These are phyloP conservation scores for Sporodiniella umbellata DNA, from an alignment of 371 early-diverging fungal genomes.

Conservation along the genomic window DNA sequence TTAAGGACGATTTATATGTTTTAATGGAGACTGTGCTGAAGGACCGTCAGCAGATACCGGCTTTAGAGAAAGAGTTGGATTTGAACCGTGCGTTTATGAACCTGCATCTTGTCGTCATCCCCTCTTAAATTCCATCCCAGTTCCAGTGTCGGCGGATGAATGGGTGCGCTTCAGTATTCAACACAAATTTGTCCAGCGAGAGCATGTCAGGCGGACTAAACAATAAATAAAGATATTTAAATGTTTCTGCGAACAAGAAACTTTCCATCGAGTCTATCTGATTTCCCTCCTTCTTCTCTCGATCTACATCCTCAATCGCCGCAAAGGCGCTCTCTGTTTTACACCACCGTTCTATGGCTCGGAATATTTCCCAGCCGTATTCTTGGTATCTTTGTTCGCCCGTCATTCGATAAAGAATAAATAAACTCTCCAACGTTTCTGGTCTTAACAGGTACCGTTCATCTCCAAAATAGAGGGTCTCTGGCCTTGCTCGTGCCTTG, in stretches of 20 bases:
- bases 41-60: slow-evolving; percentile 6
- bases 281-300: slow-evolving; percentile 18
- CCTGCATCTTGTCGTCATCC: slow-evolving; percentile 20
- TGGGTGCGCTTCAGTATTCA: slow-evolving; percentile 75
- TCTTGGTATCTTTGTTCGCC: slow-evolving; percentile 72
- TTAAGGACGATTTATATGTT: slow-evolving; percentile 34
- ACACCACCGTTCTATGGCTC: slow-evolving; percentile 66
- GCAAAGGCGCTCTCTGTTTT: slow-evolving; percentile 61
- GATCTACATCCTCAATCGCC: slow-evolving; percentile 55
- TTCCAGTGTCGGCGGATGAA: slow-evolving; percentile 26
- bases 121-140: neutral
- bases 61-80: slow-evolving; percentile 35
- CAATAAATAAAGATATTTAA: slow-evolving; percentile 85
- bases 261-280: slow-evolving; percentile 52
- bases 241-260: slow-evolving; percentile 84
- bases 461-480: slow-evolving; percentile 13
- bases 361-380: slow-evolving; percentile 72
- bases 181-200: slow-evolving; percentile 68
- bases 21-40: slow-evolving; percentile 23
- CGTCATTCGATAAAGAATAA: slow-evolving; percentile 69
- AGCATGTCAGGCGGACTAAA: slow-evolving; percentile 60
- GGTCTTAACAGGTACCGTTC: slow-evolving; percentile 26
- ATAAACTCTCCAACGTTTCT: slow-evolving; percentile 80
- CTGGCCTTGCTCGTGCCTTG: slow-evolving; percentile 6
- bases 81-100: slow-evolving; percentile 41